Evolutionary conservation across 1,139 yeast genomes (phyloP), one percentile per base, ranked within the genome.

Genomic region (Suhomyces taliae): DNA sequence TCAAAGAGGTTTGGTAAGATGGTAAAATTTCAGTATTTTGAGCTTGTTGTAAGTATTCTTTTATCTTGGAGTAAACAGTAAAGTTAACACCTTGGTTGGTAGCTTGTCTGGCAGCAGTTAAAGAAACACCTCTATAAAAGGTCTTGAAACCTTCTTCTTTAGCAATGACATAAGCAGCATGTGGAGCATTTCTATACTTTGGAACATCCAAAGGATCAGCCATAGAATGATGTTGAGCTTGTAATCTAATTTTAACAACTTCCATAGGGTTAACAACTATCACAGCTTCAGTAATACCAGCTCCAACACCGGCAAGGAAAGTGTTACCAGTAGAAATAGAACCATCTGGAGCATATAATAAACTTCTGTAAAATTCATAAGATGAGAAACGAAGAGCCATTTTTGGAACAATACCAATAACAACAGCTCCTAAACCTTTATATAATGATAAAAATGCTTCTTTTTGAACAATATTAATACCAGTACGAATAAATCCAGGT

Each of bases 81-180:
- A 93, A 93, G 72, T 93, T 93, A 44, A 95, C 98, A 75, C 98
- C 99, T 72, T 93, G 99, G 76, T 93, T 93, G 51, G 96, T 87
- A 34, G 98, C 98, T 70, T 93, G 99, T 74, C 99, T 85, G 26
- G 96, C 96, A 41, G 97, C 97, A 33, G 99, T 93, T 61, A 93
- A 81, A 2, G 95, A 82, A 36, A 93, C 98, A 66, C 99, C 99
- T 66, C 97, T 81, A 77, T 93, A 93, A 52, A 93, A 74, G 11
- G 97, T 89, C 45, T 81, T 78, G 60, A 89, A 76, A 41, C 99
- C 99, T 74, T 93, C 99, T 70, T 91, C 97, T 61, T 81, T 86
- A 54, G 87, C 81, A 60, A 93, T 88, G 39, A 90, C 76, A 64
- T 85, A 85, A 37, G 90, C 85, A 45, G 96, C 95, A 69, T 93